Conservation (phyloP, 306 rosid species). For the Prinsepia uniflora region DNA sequence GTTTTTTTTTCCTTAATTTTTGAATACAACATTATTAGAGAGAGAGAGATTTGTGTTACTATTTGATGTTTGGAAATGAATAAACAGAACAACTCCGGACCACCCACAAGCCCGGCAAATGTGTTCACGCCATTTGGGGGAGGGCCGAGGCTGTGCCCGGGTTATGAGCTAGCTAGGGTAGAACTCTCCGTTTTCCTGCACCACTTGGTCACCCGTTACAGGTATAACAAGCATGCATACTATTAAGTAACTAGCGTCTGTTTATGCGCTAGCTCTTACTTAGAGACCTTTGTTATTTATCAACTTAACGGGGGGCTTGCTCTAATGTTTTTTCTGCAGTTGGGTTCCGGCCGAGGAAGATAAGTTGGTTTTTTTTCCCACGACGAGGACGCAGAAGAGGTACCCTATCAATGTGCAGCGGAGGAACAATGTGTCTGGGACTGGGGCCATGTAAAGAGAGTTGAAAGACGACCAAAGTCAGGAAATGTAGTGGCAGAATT, state of each 20-base stretch:
- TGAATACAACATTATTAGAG: not conserved
- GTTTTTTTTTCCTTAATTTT: not conserved
- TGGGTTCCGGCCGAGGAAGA: constrained; percentile 95
- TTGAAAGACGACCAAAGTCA: not conserved
- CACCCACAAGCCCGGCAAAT: constrained; percentile 32
- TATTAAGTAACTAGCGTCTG: no score
- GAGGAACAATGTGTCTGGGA: constrained; percentile 19
- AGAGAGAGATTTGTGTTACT: not conserved
- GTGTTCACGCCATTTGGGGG: constrained; percentile 91
- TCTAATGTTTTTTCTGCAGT: constrained; percentile 27
- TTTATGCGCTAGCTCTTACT: no score
- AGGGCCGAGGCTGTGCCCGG: constrained; percentile 87
- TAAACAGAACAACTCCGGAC: constrained; percentile 50
- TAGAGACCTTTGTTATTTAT: no score
- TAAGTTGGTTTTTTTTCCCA: constrained; percentile 88
- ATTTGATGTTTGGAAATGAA: constrained; percentile 7
- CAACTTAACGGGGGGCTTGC: no score
- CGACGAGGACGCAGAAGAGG: constrained; percentile 89
- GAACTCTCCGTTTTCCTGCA: constrained; percentile 90
- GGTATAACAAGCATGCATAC: constrained; percentile 30
- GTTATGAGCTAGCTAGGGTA: constrained; percentile 88
- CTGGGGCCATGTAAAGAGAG: constrained; percentile 6
- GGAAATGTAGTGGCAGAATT: not conserved
- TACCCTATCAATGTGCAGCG: constrained; percentile 68
- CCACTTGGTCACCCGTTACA: constrained; percentile 66